Evolutionary conservation across 2,329 filamentous ascomycete species (phyloP), one percentile per base, ranked within the genome.

Genomic region (Trichophyton verrucosum): DNA sequence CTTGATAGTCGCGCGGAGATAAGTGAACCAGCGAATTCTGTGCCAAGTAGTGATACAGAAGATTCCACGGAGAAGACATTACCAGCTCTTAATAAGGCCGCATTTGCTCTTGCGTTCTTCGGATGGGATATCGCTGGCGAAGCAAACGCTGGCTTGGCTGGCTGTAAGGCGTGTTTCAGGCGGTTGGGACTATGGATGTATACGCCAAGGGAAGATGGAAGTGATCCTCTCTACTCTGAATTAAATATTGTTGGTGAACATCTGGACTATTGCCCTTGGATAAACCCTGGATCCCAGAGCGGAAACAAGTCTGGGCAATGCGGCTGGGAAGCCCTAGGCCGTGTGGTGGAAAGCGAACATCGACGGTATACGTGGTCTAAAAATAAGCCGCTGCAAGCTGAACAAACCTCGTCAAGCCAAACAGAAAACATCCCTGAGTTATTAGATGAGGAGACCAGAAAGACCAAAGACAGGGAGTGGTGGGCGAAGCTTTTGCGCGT

Each of bases 101-200:
- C 88, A 0, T 77, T 92, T 13, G 78, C 81, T 0, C 78, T 94
- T 60, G 86, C 89, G 9, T 73, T 91, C 20, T 82, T 87, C 62
- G 89, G 89, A 38, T 92, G 89, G 88, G 83, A 89, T 67, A 82
- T 87, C 22, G 84, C 66, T 70, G 38, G 67, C 65, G 75, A 74
- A 59, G 71, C 68, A 38, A 67, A 70, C 30, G 71, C 68, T 8
- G 87, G 89, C 63, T 82, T 92, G 15, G 86, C 88, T 4, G 85
- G 85, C 3, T 99, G 94, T 72, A 82, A 86, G 62, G 88, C 89
- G 20, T 99, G 94, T 71, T 88, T 95, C 69, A 85, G 94, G 62
- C 85, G 91, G 1, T 79, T 97, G 0, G 94, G 94, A 0, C 79
- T 99, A 1, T 99, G 94, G 94, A 87, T 99, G 78, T 97, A 95